Base-by-base conservation (phyloP, 2,329 filamentous ascomycete species). In the Aspergillus sp. region DNA sequence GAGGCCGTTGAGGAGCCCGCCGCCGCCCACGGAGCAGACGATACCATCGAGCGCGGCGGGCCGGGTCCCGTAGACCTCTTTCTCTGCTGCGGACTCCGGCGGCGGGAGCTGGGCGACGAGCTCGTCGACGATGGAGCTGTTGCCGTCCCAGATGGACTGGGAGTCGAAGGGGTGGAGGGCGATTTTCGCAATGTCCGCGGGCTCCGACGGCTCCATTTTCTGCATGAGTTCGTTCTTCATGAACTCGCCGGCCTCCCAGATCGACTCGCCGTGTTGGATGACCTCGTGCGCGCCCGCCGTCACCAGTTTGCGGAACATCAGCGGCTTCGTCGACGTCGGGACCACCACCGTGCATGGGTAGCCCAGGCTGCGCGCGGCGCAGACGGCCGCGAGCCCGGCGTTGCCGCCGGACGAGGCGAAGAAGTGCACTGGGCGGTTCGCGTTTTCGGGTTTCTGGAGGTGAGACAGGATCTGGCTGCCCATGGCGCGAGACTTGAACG, bases 321-420 rank as follows among this genome's bases (percentile, higher is more conserved):
- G 58, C 1, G 72, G 64, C 19, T 78, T 75, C 0, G 82, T 83
- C 5, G 65, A 67, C 6, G 66, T 53, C 0, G 86, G 82, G 1
- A 91, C 75, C 17, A 86, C 81, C 39, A 93, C 80, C 4, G 84
- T 89, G 53, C 76, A 78, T 1, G 75, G 77, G 24, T 74, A 70
- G 4, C 68, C 61, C 5, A 91, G 69, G 2, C 72, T 67, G 15
- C 67, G 64, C 8, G 84, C 81, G 1, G 85, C 81, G 29, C 76
- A 78, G 11, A 84, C 82, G 48, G 82, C 85, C 1, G 85, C 86
- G 3, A 93, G 74, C 1, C 86, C 86, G 2, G 86, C 86, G 52
- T 93, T 93, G 36, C 86, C 86, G 37, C 83, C 85, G 2, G 77
- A 83, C 8, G 80, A 82, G 51, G 74, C 81, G 64, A 84, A 91